Evolutionary conservation across 768 basidiomycete genomes (phyloP).

Genomic region (Lactarius evosmus): DNA sequence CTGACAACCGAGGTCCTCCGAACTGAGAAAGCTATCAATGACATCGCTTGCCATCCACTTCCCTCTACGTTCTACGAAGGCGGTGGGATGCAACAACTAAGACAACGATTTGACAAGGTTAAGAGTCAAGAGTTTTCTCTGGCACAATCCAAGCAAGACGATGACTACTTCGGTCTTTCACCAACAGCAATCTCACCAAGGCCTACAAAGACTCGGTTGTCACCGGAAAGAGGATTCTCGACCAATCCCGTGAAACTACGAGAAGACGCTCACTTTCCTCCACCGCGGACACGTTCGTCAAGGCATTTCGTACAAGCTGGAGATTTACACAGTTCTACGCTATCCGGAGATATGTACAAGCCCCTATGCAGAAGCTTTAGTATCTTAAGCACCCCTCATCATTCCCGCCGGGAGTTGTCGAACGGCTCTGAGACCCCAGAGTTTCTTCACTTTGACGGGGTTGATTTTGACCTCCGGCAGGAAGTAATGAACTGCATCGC

Average conservation of each 20-base stretch:
- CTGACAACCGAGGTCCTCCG: slow-evolving; percentile 92
- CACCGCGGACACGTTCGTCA: slow-evolving; percentile 36
- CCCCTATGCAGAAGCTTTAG: slow-evolving; percentile 28
- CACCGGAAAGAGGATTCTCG: slow-evolving; percentile 30
- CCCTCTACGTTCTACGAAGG: slow-evolving; percentile 89
- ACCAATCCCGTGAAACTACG: slow-evolving; percentile 30
- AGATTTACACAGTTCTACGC: slow-evolving; percentile 63
- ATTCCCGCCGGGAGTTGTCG: slow-evolving; percentile 22
- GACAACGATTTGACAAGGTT: slow-evolving; percentile 81
- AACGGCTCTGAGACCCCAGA: slow-evolving; percentile 13
- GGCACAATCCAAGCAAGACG: slow-evolving; percentile 43
- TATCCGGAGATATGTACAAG: slow-evolving; percentile 43
- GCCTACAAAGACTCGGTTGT: slow-evolving; percentile 17
- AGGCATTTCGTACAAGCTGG: slow-evolving; percentile 71
- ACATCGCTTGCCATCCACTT: slow-evolving; percentile 93
- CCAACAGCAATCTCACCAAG: slow-evolving; percentile 28
- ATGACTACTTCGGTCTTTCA: slow-evolving; percentile 53
- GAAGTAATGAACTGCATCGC: slow-evolving; percentile 98
- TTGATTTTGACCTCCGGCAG: slow-evolving; percentile 91
- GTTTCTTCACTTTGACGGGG: slow-evolving; percentile 40
- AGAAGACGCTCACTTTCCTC: slow-evolving; percentile 24
- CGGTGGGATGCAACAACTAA: slow-evolving; percentile 83
- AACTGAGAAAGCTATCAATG: slow-evolving; percentile 96
- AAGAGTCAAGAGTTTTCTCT: slow-evolving; percentile 33
- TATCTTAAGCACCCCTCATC: slow-evolving; percentile 19